A percentile compares a stretch with the other conserved stretches of the same genome.
Evolutionary conservation across 768 basidiomycete genomes (phyloP).

Genomic region (Sarcomyxa edulis): DNA sequence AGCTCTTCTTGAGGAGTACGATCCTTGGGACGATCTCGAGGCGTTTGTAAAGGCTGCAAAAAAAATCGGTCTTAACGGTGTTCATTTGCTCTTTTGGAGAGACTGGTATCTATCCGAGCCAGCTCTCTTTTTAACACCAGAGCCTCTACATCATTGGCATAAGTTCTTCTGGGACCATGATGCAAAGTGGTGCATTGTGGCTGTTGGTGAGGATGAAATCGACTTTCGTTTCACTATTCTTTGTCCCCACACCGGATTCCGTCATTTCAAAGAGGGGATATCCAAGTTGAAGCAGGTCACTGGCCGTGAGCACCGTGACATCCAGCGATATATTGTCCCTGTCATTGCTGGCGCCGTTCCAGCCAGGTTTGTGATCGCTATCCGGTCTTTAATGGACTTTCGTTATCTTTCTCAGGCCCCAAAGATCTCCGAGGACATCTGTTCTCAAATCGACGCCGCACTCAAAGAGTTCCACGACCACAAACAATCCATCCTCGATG

Average conservation of each 20-base stretch:
- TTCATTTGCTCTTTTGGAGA: conserved; percentile 16
- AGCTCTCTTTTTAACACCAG: conserved; percentile 16
- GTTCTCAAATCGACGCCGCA: conserved; percentile 6
- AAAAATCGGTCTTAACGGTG: conserved; percentile 6
- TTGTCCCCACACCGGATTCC: conserved; percentile 14
- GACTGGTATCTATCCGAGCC: conserved; percentile 18
- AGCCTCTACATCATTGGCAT: conserved; percentile 18
- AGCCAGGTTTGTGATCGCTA: conserved; percentile 5
- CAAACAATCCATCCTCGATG: conserved; percentile 20
- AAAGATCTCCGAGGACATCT: conserved; percentile 1
- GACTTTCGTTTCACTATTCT: conserved; percentile 19
- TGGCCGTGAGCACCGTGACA: conserved; percentile 19
- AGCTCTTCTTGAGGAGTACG: background rate
- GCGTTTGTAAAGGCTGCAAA: conserved; percentile 3
- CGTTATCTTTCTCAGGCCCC: conserved; percentile 6
- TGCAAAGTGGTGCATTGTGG: conserved; percentile 7
- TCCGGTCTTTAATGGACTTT: conserved; percentile 10
- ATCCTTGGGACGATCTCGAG: conserved; percentile 6
- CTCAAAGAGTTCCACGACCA: conserved; percentile 18
- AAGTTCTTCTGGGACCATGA: conserved; percentile 11
- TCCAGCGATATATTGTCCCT: conserved; percentile 15
- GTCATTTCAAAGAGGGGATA: conserved; percentile 22
- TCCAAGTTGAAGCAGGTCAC: conserved; percentile 17
- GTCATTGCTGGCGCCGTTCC: conserved; percentile 11
- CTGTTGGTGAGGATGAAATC: conserved; percentile 16